A percentile compares a stretch with the other conserved stretches of the same genome.
Evolutionary conservation across 345 rosid species (phyloP).

Genomic region (Nephelium lappaceum): DNA sequence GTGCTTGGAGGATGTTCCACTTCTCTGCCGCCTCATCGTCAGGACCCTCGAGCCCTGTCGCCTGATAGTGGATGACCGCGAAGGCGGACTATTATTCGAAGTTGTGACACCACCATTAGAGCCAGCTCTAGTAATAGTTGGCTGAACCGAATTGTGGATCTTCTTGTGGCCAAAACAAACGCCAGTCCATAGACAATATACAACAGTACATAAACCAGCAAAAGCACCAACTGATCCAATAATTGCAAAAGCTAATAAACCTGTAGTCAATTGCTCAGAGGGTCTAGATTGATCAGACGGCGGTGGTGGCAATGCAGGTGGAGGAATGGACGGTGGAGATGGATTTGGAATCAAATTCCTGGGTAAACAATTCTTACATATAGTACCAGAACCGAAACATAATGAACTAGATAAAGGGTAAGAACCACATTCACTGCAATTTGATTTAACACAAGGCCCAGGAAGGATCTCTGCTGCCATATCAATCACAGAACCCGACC

Average conservation of each 20-base stretch:
- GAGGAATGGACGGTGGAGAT: neutral
- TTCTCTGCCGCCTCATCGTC: conserved; percentile 82
- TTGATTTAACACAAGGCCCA: conserved; percentile 65
- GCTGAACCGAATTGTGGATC: conserved; percentile 91
- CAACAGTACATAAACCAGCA: conserved; percentile 59
- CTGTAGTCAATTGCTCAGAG: conserved; percentile 46
- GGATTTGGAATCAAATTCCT: conserved; percentile 13
- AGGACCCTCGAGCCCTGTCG: conserved; percentile 73
- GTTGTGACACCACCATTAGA: conserved; percentile 41
- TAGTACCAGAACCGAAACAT: conserved; percentile 58
- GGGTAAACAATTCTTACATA: conserved; percentile 49
- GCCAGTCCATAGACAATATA: conserved; percentile 78
- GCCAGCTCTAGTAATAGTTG: conserved; percentile 72
- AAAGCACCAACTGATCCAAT: conserved; percentile 74
- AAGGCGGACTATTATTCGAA: conserved; percentile 58
- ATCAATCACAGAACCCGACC: conserved; percentile 12
- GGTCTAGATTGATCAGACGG: conserved; percentile 23
- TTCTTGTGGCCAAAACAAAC: conserved; percentile 82
- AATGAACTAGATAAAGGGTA: conserved; percentile 43
- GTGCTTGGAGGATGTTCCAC: conserved; percentile 90
- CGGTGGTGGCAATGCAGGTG: conserved; percentile 13
- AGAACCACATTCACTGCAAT: conserved; percentile 50
- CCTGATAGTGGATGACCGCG: conserved; percentile 66
- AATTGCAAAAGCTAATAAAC: conserved; percentile 70
- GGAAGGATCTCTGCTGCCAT: conserved; percentile 57